Evolutionary conservation across 805 yeast genomes (phyloP), one percentile per base, ranked within the genome.

Genomic region (Starmerella powellii): DNA sequence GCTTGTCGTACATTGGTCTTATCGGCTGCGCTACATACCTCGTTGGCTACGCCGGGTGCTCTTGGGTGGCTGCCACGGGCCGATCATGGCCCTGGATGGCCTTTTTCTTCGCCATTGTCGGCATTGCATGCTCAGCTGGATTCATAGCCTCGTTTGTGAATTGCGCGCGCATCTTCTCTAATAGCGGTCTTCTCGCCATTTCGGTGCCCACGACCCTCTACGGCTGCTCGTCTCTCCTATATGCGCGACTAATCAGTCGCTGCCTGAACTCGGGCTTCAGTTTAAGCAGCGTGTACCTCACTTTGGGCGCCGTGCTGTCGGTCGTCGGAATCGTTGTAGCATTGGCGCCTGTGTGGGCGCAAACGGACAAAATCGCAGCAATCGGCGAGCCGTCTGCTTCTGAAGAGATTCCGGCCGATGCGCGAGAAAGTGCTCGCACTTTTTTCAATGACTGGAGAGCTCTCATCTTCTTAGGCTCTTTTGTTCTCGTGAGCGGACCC

Each of bases 161-260:
- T 1, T 84, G 95, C 63, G 93, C 95, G 2, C 77, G 81, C 53
- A 72, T 86, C n/a, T 82, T 76, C 55, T 93, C 94, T 0, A 65
- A 73, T 31, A 68, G 70, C 37, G 82, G 84, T 45, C 80, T 94
- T 2, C 61, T 88, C 42, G 81, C 94, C 26, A 84, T 88, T 34
- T 80, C 93, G 40, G 70, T 81, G 34, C 98, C 98, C 0, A 87
- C 88, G 2, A 74, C 94, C 0, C 80, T 80, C 48, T 87, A 80
- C 59, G 98, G 97, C 1, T 55, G 85, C 24, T 80, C 94, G 4
- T 73, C 94, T 2, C 64, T 91, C 42, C 60, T 87, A 37, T 80
- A 82, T 3, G 71, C 94, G 0, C 86, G 77, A 57, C 56, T 73
- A 34, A 56, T 69, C 19, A 31, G 48, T 31, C 34, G 32, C n/a